A percentile compares a stretch with the other conserved stretches of the same genome.
phyloP scores from a whole-genome alignment of 164 flowering plant species.

The Umbilicus rupestris region DNA sequence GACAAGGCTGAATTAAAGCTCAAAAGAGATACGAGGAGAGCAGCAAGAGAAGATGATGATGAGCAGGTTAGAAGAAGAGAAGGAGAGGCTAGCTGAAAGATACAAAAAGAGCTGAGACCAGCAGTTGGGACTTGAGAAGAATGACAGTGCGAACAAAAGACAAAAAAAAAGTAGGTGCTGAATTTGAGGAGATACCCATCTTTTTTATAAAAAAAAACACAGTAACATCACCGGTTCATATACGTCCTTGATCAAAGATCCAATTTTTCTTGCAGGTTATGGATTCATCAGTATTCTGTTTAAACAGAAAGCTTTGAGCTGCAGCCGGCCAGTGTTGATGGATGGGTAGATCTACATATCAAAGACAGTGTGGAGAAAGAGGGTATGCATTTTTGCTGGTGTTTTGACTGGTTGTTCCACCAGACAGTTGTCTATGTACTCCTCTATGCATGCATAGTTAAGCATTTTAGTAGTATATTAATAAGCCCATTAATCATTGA shows the following conservation, averaged over 20 bases:
- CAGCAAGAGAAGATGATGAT: background rate
- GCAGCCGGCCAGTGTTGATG: background rate
- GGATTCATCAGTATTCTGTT: too few species aligned
- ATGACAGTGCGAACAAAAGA: background rate
- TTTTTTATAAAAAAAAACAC: background rate
- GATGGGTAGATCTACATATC: background rate
- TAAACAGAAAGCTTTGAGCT: too few species aligned
- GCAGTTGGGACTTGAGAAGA: background rate
- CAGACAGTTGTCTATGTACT: background rate
- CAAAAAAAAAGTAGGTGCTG: background rate
- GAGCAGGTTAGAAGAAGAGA: background rate
- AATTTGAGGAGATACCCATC: background rate
- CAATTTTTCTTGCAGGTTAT: background rate
- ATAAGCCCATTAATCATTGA: background rate
- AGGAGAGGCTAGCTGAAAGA: background rate
- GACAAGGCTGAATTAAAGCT: background rate
- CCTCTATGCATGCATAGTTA: too few species aligned
- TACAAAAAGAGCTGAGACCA: background rate
- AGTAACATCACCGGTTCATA: background rate
- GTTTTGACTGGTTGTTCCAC: slow-evolving; percentile 6
- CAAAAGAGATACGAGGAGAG: background rate
- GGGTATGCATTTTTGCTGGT: background rate
- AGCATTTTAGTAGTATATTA: background rate
- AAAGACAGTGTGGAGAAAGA: background rate
- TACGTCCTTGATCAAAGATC: background rate